These are phyloP conservation scores for Waltiozyma solani DNA, from an alignment of 1,139 yeast species.

Conservation along the genomic window DNA sequence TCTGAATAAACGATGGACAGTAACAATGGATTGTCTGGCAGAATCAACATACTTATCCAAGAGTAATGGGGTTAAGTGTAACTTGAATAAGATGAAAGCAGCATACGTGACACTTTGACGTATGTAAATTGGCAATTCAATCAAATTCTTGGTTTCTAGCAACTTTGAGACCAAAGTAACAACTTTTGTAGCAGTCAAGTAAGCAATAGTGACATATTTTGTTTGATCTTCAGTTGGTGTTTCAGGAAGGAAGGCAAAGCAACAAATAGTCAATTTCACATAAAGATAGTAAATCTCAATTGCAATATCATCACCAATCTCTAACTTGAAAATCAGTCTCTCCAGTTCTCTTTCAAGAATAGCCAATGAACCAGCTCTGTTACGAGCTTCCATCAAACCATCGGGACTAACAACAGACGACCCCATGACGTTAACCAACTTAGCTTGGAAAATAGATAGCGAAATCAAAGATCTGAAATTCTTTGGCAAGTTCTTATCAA, in stretches of 20 bases:
- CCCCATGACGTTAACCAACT: constrained; percentile 80
- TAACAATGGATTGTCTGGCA: constrained; percentile 87
- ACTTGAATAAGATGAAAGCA: constrained; percentile 67
- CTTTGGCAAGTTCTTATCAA: constrained; percentile 58
- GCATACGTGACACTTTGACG: constrained; percentile 81
- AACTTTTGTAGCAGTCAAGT: constrained; percentile 71
- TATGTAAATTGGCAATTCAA: constrained; percentile 79
- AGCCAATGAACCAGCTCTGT: constrained; percentile 70
- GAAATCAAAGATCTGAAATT: constrained; percentile 66
- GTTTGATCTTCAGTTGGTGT: constrained; percentile 87
- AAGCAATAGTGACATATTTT: constrained; percentile 74
- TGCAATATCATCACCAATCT: constrained; percentile 46
- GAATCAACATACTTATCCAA: constrained; percentile 76
- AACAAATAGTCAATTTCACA: constrained; percentile 72
- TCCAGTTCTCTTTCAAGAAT: constrained; percentile 74
- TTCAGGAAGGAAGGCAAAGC: constrained; percentile 87
- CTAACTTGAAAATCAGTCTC: constrained; percentile 51
- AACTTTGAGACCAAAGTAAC: constrained; percentile 70
- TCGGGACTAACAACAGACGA: constrained; percentile 82
- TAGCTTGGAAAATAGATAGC: constrained; percentile 75
- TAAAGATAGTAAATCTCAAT: constrained; percentile 78
- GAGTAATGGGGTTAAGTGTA: constrained; percentile 72
- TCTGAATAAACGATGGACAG: constrained; percentile 80
- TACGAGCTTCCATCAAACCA: constrained; percentile 78
- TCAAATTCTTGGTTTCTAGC: constrained; percentile 56